Percentiles rank a stretch among this genome's conserved stretches.
Evolutionary conservation across 495 filamentous ascomycete genomes (phyloP).

Genomic region (Aspergillus ostianus): DNA sequence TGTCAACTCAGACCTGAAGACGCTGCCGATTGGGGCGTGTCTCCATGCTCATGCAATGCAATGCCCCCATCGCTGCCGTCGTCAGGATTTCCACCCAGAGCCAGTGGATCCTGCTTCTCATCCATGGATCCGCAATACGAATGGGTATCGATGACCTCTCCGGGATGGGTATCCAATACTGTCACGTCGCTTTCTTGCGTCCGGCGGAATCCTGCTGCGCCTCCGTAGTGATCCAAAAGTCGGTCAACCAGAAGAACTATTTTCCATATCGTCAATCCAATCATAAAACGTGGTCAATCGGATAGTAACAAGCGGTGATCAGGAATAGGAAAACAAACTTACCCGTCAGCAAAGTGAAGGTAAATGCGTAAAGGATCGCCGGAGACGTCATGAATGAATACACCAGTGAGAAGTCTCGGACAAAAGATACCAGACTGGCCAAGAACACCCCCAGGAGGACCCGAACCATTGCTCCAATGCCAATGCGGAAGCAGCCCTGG

Average conservation of each 20-base stretch:
- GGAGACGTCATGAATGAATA: slow-evolving; percentile 44
- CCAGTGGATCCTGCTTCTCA: background rate
- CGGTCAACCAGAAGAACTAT: slow-evolving; percentile 42
- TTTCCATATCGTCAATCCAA: slow-evolving; percentile 17
- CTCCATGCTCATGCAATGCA: background rate
- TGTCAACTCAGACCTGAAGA: too few species aligned
- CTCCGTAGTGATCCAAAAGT: slow-evolving; percentile 36
- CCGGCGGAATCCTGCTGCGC: slow-evolving; percentile 31
- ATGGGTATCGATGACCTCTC: background rate
- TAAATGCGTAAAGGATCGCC: slow-evolving; percentile 42
- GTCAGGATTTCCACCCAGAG: background rate
- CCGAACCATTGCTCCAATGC: slow-evolving; percentile 29
- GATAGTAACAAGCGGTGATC: background rate
- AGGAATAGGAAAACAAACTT: slow-evolving; percentile 11
- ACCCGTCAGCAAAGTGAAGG: slow-evolving; percentile 36
- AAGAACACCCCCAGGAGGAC: slow-evolving; percentile 29
- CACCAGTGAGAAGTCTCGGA: slow-evolving; percentile 32
- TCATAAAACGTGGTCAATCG: background rate
- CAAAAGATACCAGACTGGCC: slow-evolving; percentile 32
- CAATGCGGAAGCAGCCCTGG: slow-evolving; percentile 16
- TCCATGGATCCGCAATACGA: background rate
- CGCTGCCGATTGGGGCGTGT: background rate
- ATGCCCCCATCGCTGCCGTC: background rate
- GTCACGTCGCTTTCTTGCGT: slow-evolving; percentile 26
- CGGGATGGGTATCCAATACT: slow-evolving; percentile 7